These are phyloP conservation scores for Litsea cubeba DNA, from an alignment of 164 flowering plant species.

Conservation along the genomic window DNA sequence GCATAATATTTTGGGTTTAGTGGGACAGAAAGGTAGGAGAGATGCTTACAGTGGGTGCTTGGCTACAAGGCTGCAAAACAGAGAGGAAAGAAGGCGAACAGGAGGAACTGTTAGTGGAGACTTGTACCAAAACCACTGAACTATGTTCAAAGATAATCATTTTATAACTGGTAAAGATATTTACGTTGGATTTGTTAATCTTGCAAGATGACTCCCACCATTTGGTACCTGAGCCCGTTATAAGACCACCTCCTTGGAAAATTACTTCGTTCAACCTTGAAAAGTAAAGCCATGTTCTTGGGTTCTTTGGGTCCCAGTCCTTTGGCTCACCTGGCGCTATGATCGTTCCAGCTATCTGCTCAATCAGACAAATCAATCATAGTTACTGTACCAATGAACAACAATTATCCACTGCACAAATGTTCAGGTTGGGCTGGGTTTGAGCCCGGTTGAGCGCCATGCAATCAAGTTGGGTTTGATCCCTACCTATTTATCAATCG, in stretches of 20 bases:
- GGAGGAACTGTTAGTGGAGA: neutral
- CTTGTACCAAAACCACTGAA: neutral
- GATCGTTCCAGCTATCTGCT: slow-evolving; percentile 80
- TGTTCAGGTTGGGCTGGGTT: too few species aligned
- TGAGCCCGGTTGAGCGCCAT: too few species aligned
- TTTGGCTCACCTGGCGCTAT: slow-evolving; percentile 83
- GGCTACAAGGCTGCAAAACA: slow-evolving; percentile 68
- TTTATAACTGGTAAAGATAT: neutral
- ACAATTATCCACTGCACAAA: too few species aligned
- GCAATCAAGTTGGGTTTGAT: too few species aligned
- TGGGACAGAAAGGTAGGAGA: too few species aligned
- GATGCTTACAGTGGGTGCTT: slow-evolving; percentile 77
- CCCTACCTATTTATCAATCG: too few species aligned
- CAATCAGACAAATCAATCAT: neutral
- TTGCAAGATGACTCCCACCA: slow-evolving; percentile 99
- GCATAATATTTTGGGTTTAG: neutral
- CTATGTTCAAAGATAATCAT: neutral
- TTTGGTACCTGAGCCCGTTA: slow-evolving; percentile 87
- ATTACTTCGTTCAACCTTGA: slow-evolving; percentile 46
- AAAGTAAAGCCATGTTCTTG: slow-evolving; percentile 73
- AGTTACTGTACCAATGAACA: too few species aligned
- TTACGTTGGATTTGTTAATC: slow-evolving; percentile 77
- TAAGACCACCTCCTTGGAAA: slow-evolving; percentile 85
- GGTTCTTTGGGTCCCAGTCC: slow-evolving; percentile 69
- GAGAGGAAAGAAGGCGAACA: slow-evolving; percentile 10